Percentiles rank a stretch among this genome's conserved stretches.
Conservation (phyloP, 148 eudicot genomes). For the Rheum nobile region DNA sequence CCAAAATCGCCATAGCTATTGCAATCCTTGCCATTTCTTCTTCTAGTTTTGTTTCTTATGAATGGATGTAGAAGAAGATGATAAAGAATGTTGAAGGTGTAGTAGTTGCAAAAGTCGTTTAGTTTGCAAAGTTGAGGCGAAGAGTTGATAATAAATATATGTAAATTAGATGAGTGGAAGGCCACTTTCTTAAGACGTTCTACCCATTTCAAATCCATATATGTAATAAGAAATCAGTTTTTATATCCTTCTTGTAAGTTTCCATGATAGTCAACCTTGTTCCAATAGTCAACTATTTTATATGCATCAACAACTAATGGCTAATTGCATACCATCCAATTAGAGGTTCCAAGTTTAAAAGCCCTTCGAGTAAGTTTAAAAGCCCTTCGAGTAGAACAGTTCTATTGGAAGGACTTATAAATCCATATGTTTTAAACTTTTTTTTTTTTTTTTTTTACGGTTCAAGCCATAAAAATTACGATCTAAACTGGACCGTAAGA, state of each 20-base stretch:
- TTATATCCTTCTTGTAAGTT: not conserved
- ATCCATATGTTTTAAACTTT: no score
- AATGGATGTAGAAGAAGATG: not conserved
- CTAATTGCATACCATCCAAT: no score
- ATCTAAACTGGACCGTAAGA: no score
- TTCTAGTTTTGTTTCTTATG: not conserved
- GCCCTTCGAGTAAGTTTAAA: no score
- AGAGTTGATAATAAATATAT: not conserved
- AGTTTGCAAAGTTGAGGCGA: not conserved
- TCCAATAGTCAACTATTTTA: not conserved
- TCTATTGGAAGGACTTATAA: no score
- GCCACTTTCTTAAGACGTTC: slow-evolving; percentile 1
- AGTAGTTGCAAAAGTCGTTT: not conserved
- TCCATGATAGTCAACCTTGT: not conserved
- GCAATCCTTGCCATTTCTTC: not conserved
- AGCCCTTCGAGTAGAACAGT: no score
- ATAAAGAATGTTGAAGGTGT: not conserved
- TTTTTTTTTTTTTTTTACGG: no score
- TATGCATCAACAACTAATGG: no score
- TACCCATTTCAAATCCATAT: not conserved
- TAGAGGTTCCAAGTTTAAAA: no score
- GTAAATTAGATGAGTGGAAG: not conserved
- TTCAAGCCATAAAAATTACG: no score
- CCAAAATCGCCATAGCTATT: not conserved
- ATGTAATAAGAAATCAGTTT: not conserved